phyloP scores from a whole-genome alignment of 2,329 filamentous ascomycete genomes.

The Microcyclospora pomicola region DNA sequence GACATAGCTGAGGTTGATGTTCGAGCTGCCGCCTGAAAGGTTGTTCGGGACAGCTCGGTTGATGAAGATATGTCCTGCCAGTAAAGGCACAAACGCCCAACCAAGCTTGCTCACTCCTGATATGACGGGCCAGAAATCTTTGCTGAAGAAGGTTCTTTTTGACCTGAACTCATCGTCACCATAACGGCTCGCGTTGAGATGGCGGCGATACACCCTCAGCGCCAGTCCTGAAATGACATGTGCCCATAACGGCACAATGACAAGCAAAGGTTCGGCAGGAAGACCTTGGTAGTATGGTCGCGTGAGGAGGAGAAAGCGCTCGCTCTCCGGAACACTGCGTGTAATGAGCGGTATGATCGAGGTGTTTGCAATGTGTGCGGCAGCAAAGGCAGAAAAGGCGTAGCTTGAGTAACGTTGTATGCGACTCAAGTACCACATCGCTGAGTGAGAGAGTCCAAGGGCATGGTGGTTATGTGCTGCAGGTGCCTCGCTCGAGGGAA shows the following conservation, averaged over 20 bases:
- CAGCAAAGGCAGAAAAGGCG: conserved; percentile 61
- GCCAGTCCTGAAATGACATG: conserved; percentile 68
- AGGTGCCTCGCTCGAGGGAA: conserved; percentile 8
- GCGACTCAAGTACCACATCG: conserved; percentile 62
- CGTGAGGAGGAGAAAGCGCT: conserved; percentile 79
- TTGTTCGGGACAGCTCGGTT: conserved; percentile 64
- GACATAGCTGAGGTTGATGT: conserved; percentile 71
- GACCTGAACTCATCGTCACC: conserved; percentile 47
- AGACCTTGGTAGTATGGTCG: conserved; percentile 84
- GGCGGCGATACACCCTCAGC: conserved; percentile 60
- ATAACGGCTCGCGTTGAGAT: conserved; percentile 59
- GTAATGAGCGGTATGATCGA: conserved; percentile 66
- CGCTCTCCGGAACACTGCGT: conserved; percentile 57
- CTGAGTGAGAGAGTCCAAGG: conserved; percentile 50
- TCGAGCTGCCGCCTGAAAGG: conserved; percentile 72
- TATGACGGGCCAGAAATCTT: conserved; percentile 51
- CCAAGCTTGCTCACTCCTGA: conserved; percentile 60
- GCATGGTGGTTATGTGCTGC: conserved; percentile 8
- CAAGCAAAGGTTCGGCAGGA: conserved; percentile 63
- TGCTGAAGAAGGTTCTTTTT: conserved; percentile 16
- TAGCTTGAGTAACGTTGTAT: conserved; percentile 85
- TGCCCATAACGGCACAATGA: conserved; percentile 57
- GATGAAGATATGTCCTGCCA: conserved; percentile 57
- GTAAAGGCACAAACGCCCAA: conserved; percentile 52
- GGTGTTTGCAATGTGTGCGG: conserved; percentile 68